Base-by-base conservation (phyloP, 192 early-diverging fungal genomes). In the Chytriomyces confervae region DNA sequence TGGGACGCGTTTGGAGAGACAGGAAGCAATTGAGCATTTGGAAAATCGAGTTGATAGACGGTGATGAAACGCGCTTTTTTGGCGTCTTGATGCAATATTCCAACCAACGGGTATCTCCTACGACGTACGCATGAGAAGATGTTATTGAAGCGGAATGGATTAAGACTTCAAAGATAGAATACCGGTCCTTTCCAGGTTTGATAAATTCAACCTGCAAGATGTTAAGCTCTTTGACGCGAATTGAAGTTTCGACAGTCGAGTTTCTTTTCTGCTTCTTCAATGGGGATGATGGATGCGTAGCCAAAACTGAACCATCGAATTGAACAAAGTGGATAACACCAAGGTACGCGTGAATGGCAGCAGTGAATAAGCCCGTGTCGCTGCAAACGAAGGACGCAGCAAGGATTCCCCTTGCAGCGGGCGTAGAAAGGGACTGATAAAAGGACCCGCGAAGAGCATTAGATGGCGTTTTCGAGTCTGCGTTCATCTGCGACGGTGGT, bases 21-120 rank as follows among this genome's bases (percentile, higher is more conserved):
- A 16, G 92, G 72, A 46, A 91, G 86, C n/a, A 94, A 67, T 23
- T 77, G 36, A 43, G 77, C 82, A 61, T 83, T 82, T 9, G 60
- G 43, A 20, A 87, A 16, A 63, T 89, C 83, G 27, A 93, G 69
- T 23, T 82, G 72, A 67, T 94, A 93, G 0, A 81, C 83, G 61
- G 88, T 89, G 57, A 95, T 70, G 49, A 87, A 81, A 50, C 86
- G 79, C 18, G 72, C 51, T 10, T 84, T 81, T 44, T 89, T 85
- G 53, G 77, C 76, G 43, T 92, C 91, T 67, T 87, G 82, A 61
- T 90, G 87, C 2, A 94, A 77, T 10, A 94, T 81, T 3, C 84
- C 90, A 46, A 85, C 63, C 45, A 76, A 4, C 0, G 77, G 77
- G 44, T 49, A 46, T 46, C 24, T 65, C 24, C 63, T 65, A 6